Evolutionary conservation across 495 filamentous ascomycete species (phyloP).

Genomic region (Cetradonia linearis): DNA sequence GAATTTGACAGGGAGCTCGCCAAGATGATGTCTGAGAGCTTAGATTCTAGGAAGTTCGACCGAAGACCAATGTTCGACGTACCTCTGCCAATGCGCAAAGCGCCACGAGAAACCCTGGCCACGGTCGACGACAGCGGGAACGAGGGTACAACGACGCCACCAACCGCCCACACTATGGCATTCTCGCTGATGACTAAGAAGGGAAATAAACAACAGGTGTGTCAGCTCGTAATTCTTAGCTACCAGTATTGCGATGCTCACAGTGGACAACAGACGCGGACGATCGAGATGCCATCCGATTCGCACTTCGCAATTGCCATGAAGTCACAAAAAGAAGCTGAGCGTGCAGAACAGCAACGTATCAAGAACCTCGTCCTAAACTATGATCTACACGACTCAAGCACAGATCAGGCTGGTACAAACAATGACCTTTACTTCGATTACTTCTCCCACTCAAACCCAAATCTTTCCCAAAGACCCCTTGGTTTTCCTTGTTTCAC

Average conservation of each 20-base stretch:
- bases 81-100: conserved; percentile 76
- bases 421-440: conserved; percentile 29
- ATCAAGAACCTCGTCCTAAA: conserved; percentile 97
- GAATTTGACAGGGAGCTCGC: conserved; percentile 98
- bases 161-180: conserved; percentile 62
- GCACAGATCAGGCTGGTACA: conserved; percentile 26
- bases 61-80: conserved; percentile 91
- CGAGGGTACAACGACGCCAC: conserved; percentile 34
- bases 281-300: conserved; percentile 87
- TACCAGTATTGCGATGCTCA: background rate
- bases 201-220: conserved; percentile 86
- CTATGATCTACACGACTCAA: conserved; percentile 77
- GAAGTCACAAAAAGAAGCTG: conserved; percentile 88
- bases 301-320: conserved; percentile 91
- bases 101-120: conserved; percentile 45
- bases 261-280: conserved; percentile 57
- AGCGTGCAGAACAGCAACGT: conserved; percentile 90
- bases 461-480: conserved; percentile 31
- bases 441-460: conserved; percentile 30
- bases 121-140: conserved; percentile 42
- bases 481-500: conserved; percentile 15
- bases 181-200: conserved; percentile 94
- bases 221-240: conserved; percentile 19
- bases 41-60: conserved; percentile 88
- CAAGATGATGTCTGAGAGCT: conserved; percentile 96